Evolutionary conservation across 2,329 filamentous ascomycete genomes (phyloP), one percentile per base, ranked within the genome.

Genomic region (Trichoderma harzianum): DNA sequence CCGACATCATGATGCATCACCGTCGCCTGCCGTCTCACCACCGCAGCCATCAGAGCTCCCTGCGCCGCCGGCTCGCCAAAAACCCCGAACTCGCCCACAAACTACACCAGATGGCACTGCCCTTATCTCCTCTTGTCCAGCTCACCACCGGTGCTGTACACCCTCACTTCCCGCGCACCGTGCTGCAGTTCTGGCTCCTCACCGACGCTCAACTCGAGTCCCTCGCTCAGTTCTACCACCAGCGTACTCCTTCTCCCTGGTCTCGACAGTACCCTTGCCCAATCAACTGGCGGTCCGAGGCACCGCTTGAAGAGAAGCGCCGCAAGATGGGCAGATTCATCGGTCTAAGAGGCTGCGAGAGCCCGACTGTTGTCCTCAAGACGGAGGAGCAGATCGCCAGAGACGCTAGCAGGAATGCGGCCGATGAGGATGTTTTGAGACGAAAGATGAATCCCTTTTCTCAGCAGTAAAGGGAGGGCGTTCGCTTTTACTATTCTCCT

Each of bases 281-380:
- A n/a, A 87, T 94, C 77, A 80, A 83, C 68, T 94, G 91, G 92
- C 79, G 80, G 2, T 79, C 80, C 6, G 81, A 85, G 72, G 79
- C 89, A 72, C 80, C 83, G 3, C 79, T 90, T 30, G 88, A 90
- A 79, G 86, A 94, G 78, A 94, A 94, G 84, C 85, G 92, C 73
- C 84, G 91, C 73, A 90, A 90, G 81, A 88, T 94, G 78, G 92
- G 92, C 60, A 85, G 88, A 75, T 94, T 94, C 75, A 93, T 94
- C 78, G 92, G 92, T 14, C 82, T 94, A 71, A 82, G 88, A 65
- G 91, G 90, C 2, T 85, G 84, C 73, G 82, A 85, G 51, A 79
- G 78, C 21, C 83, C 84, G 11, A 73, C 77, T 30, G 62, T 73
- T 66, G 69, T 78, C 62, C 74, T 82, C 73, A 82, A 81, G 78